phyloP scores from a whole-genome alignment of 306 rosid species.

The Lathyrus sativus region DNA sequence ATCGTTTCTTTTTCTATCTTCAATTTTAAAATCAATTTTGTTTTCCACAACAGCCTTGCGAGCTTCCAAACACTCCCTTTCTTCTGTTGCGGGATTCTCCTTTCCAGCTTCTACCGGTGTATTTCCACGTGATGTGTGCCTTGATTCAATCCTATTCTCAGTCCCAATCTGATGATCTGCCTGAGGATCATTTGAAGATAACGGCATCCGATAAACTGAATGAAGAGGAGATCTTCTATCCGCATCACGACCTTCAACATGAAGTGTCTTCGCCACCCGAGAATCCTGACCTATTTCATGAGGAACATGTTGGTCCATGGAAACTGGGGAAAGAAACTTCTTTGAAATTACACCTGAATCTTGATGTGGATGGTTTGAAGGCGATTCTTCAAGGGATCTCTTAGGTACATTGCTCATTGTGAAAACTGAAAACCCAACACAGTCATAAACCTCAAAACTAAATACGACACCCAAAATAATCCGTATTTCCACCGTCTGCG shows the following conservation, averaged over 20 bases:
- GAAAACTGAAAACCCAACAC: conserved; percentile 40
- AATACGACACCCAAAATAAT: conserved; percentile 31
- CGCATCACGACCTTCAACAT: conserved; percentile 69
- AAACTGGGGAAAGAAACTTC: conserved; percentile 56
- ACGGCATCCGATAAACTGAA: conserved; percentile 56
- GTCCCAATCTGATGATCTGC: conserved; percentile 51
- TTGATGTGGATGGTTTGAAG: conserved; percentile 70
- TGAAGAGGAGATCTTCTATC: conserved; percentile 83
- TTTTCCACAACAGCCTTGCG: conserved; percentile 82
- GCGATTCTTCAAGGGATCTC: conserved; percentile 75
- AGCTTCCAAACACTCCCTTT: conserved; percentile 63
- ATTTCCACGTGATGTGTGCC: conserved; percentile 59
- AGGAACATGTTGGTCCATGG: conserved; percentile 64
- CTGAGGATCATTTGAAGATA: conserved; percentile 66
- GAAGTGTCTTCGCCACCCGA: conserved; percentile 57
- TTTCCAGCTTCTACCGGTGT: conserved; percentile 67
- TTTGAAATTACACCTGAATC: conserved; percentile 65
- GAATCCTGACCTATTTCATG: conserved; percentile 68
- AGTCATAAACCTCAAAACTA: conserved; percentile 30
- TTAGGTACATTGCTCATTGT: conserved; percentile 77
- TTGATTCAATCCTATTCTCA: conserved; percentile 63
- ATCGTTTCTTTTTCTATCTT: conserved; percentile 88
- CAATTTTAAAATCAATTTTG: conserved; percentile 77
- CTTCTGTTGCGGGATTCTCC: conserved; percentile 57
- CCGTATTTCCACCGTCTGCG: conserved; percentile 7